Evolutionary conservation across 352 stramenopile genomes (phyloP).

Genomic region (Pythium myriotylum): DNA sequence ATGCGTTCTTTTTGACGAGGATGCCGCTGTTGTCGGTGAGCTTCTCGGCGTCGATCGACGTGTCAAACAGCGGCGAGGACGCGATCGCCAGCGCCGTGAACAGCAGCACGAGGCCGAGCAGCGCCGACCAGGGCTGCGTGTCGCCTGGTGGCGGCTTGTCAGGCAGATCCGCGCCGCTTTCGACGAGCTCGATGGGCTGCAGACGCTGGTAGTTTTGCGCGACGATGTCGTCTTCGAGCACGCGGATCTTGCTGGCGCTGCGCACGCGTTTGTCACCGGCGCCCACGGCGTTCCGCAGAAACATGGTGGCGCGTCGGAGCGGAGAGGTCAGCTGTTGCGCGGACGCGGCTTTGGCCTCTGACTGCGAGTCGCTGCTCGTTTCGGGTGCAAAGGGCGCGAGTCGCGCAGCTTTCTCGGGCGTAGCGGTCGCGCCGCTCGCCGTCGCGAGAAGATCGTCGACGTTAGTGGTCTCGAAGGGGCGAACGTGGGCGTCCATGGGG

Average conservation of each 20-base stretch:
- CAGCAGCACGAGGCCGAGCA: constrained; percentile 33
- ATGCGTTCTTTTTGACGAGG: constrained; percentile 41
- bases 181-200: constrained; percentile 4
- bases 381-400: too few relatives aligned
- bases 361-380: too few relatives aligned
- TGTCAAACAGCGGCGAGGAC: constrained; percentile 34
- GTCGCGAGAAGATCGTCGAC: not conserved
- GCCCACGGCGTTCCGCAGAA: not conserved
- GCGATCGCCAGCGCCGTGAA: constrained; percentile 37
- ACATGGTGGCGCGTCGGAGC: not conserved
- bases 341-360: not conserved
- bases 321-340: not conserved
- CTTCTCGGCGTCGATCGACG: constrained; percentile 37
- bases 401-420: too few relatives aligned
- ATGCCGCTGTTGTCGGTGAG: constrained; percentile 32
- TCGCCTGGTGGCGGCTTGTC: constrained; percentile 6
- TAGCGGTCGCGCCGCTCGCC: too few relatives aligned
- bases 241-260: not conserved
- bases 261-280: not conserved
- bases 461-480: not conserved
- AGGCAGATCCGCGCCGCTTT: not conserved
- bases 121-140: not conserved
- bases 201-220: constrained; percentile 9
- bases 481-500: not conserved
- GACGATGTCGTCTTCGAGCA: constrained; percentile 11